Conservation (phyloP, 768 basidiomycete species). For the Guyanaporus albipodus region DNA sequence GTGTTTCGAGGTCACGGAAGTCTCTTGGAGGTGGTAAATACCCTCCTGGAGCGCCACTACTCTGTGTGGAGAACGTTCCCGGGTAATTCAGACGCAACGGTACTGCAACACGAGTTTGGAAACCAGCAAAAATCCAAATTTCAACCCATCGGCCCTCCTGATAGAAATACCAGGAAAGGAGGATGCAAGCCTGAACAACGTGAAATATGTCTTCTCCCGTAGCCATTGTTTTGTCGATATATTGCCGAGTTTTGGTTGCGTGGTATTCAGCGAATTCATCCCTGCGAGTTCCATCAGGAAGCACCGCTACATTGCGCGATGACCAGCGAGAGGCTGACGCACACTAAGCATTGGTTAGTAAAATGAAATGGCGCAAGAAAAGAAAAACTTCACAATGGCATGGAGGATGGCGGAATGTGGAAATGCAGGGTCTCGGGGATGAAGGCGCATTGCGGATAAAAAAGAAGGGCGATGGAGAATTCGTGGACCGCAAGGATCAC, state of each 20-base stretch:
- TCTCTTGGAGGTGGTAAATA: conserved; percentile 80
- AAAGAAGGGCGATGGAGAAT: conserved; percentile 81
- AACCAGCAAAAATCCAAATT: conserved; percentile 87
- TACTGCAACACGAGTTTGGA: conserved; percentile 77
- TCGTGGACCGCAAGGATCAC: conserved; percentile 82
- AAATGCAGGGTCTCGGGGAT: conserved; percentile 78
- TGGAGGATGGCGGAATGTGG: conserved; percentile 89
- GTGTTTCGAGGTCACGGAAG: conserved; percentile 67
- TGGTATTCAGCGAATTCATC: conserved; percentile 87
- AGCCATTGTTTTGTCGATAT: conserved; percentile 88
- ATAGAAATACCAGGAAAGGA: conserved; percentile 89
- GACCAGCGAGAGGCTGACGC: conserved; percentile 83
- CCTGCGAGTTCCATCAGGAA: conserved; percentile 72
- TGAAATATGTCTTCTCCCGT: conserved; percentile 83
- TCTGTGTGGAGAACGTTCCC: conserved; percentile 72
- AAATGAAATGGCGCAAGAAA: conserved; percentile 1
- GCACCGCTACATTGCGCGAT: conserved; percentile 58
- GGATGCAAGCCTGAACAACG: conserved; percentile 81
- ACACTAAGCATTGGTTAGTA: conserved; percentile 45
- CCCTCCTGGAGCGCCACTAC: conserved; percentile 65
- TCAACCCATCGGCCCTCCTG: conserved; percentile 89
- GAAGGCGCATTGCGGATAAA: conserved; percentile 70
- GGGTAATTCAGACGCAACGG: conserved; percentile 83
- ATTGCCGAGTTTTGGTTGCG: conserved; percentile 80
- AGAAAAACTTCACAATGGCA: conserved; percentile 69